phyloP scores from a whole-genome alignment of 2,329 filamentous ascomycete species.

The Neonectria hederae region DNA sequence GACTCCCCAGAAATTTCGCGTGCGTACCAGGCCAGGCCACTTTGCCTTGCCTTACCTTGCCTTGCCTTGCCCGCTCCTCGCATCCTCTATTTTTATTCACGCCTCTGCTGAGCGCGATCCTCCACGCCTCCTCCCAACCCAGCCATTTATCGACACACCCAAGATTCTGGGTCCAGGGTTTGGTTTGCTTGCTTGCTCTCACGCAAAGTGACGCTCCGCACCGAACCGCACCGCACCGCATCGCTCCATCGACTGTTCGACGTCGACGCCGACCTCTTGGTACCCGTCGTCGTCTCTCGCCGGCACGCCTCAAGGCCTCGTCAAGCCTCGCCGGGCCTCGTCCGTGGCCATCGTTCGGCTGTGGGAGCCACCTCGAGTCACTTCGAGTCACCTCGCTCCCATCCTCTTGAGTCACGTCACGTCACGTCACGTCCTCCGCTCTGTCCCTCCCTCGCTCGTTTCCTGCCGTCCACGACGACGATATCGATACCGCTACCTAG shows the following conservation, averaged over 20 bases:
- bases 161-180: conserved; percentile 45
- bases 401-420: conserved; percentile 33
- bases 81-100: conserved; percentile 46
- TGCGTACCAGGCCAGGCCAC: conserved; percentile 17
- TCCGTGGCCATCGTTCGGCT: conserved; percentile 19
- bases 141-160: conserved; percentile 54
- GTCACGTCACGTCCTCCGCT: conserved; percentile 31
- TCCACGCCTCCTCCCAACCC: conserved; percentile 51
- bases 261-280: conserved; percentile 27
- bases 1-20: conserved; percentile 28
- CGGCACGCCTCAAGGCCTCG: conserved; percentile 20
- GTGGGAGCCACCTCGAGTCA: conserved; percentile 22
- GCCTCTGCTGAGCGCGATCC: conserved; percentile 47
- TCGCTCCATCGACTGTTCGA: conserved; percentile 26
- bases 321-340: conserved; percentile 25
- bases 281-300: conserved; percentile 26
- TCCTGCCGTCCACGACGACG: conserved; percentile 26
- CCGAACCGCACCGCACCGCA: conserved; percentile 37
- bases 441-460: conserved; percentile 18
- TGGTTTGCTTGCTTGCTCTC: conserved; percentile 42
- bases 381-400: conserved; percentile 23
- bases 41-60: not conserved
- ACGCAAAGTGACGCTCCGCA: conserved; percentile 39
- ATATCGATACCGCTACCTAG: conserved; percentile 23
- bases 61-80: conserved; percentile 26